A percentile compares a stretch with the other conserved stretches of the same genome.
phyloP scores from a whole-genome alignment of 176 grass and related monocot genomes.

The Aechmea fasciata region DNA sequence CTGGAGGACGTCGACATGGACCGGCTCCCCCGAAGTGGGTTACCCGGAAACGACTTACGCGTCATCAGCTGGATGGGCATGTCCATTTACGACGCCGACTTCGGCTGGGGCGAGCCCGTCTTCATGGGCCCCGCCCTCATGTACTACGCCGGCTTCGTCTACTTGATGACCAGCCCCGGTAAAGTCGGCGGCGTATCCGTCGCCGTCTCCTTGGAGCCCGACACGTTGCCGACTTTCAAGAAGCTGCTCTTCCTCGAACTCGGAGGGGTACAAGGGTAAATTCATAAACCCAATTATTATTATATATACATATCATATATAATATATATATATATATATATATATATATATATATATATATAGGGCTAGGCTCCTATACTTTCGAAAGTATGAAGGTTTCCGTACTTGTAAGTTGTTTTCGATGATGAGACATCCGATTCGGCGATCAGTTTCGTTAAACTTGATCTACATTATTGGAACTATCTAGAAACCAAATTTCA shows the following conservation, averaged over 20 bases:
- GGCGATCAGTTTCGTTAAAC: no score
- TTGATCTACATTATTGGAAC: no score
- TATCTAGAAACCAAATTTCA: no score
- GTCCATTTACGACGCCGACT: conserved; percentile 43
- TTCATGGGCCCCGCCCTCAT: conserved; percentile 32
- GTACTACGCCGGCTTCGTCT: conserved; percentile 36
- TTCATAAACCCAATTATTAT: no score
- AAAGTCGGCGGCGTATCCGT: conserved; percentile 30
- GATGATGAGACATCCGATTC: no score
- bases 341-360: no score
- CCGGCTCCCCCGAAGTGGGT: conserved; percentile 7
- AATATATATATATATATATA: no score
- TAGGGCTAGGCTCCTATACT: no score
- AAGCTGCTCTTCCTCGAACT: conserved; percentile 36
- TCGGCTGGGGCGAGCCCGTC: conserved; percentile 50
- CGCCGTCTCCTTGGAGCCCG: conserved; percentile 37
- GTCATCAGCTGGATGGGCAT: conserved; percentile 49
- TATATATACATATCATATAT: no score
- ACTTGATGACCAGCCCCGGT: conserved; percentile 30
- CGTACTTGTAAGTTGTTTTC: no score
- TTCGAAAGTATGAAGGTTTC: no score
- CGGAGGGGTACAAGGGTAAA: conserved; percentile 12
- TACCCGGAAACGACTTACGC: conserved; percentile 23
- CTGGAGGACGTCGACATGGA: conserved; percentile 24
- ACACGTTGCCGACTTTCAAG: conserved; percentile 29